Evolutionary conservation across 2,329 filamentous ascomycete genomes (phyloP).

Genomic region (Bertia moriformis): DNA sequence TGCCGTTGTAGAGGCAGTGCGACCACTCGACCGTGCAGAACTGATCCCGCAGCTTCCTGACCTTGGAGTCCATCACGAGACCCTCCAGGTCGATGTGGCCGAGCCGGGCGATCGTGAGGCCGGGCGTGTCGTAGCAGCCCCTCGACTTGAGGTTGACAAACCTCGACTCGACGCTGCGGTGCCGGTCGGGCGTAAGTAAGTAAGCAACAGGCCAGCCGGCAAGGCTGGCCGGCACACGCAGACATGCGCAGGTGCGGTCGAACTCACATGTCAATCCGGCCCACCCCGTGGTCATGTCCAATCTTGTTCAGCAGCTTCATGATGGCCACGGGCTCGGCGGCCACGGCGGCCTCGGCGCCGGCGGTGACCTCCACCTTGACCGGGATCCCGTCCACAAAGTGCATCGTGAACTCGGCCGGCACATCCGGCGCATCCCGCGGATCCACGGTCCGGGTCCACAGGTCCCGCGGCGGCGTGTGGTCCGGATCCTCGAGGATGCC

Average conservation of each 20-base stretch:
- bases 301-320: slow-evolving; percentile 53
- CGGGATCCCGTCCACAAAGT: slow-evolving; percentile 55
- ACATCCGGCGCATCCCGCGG: slow-evolving; percentile 49
- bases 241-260: no score
- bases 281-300: slow-evolving; percentile 49
- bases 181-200: no score
- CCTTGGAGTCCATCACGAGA: slow-evolving; percentile 53
- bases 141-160: slow-evolving; percentile 53
- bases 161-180: no score
- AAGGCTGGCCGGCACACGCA: no score
- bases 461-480: slow-evolving; percentile 46
- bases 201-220: no score
- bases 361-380: slow-evolving; percentile 39
- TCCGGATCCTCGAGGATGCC: slow-evolving; percentile 49
- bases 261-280: slow-evolving; percentile 61
- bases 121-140: slow-evolving; percentile 50
- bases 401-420: slow-evolving; percentile 48
- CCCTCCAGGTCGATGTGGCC: slow-evolving; percentile 50
- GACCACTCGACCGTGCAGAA: slow-evolving; percentile 53
- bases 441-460: slow-evolving; percentile 53
- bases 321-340: slow-evolving; percentile 50
- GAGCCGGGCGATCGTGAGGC: slow-evolving; percentile 33
- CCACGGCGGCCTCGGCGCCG: slow-evolving; percentile 41
- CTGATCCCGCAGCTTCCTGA: slow-evolving; percentile 45
- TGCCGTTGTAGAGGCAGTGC: slow-evolving; percentile 41